Evolutionary conservation across 2,329 filamentous ascomycete genomes (phyloP), one percentile per base, ranked within the genome.

Genomic region (Lasiodiplodia sp.): DNA sequence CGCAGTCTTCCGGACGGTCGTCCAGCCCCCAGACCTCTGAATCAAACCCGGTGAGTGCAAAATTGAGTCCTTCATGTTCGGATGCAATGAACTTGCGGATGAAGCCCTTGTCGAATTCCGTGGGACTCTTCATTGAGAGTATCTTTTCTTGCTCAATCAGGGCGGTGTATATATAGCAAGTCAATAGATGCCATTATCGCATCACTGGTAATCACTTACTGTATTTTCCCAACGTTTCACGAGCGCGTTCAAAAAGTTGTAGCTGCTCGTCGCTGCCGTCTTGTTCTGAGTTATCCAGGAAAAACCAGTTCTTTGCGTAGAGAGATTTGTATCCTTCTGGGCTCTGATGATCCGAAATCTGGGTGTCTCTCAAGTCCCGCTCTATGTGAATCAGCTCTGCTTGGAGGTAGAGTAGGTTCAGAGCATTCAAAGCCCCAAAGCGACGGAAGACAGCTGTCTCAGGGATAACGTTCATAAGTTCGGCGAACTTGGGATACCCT

Each of bases 61-160:
- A 67, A 6, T 18, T 18, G 23, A 68, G 56, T 1, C 67, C 65
- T 34, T 66, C 67, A 1, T 67, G 31, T 37, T 57, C 12, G 4
- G 40, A 69, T 2, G 62, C 55, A 11, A 72, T 51, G 53, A 63
- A 70, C 2, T 66, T 51, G 21, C 71, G 71, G 14, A 72, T 66
- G 38, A 70, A 57, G 14, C 31, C 25, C 6, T 69, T 28, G 25
- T 72, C 71, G 2, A 28, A 68, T 0, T 56, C 44, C 6, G 40
- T 62, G 7, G 71, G 71, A 2, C 66, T 44, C 1, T 56, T 28
- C 49, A 69, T 64, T 0, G 68, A 28, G 8, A 69, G 68, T 3
- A 72, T 67, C 2, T 58, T 47, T n/a, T 67, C 34, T 31, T 71
- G 66, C 31, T 71, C 69, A 3, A 71, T 52, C 4, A 72, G 31